Conservation (phyloP, 2,329 filamentous ascomycete species). For the Colletotrichum tofieldiae region DNA sequence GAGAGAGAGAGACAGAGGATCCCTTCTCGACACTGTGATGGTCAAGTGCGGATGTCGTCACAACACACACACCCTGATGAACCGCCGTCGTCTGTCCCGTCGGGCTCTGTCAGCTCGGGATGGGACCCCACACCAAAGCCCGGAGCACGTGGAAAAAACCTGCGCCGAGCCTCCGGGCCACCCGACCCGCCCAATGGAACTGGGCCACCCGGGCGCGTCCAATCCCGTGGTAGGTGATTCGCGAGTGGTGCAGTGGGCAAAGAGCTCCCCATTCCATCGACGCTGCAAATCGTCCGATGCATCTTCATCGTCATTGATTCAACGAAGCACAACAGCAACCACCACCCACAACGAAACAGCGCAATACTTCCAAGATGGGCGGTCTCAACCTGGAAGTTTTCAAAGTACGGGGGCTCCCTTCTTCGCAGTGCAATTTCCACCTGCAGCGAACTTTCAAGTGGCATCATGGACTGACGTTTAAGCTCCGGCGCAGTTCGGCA, state of each 20-base stretch:
- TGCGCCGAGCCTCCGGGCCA: conserved; percentile 34
- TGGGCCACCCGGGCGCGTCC: conserved; percentile 21
- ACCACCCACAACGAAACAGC: background rate
- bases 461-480: conserved; percentile 18
- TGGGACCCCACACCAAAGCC: conserved; percentile 27
- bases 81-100: background rate
- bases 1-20: background rate
- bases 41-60: background rate
- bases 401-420: conserved; percentile 72
- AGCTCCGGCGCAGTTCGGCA: conserved; percentile 80
- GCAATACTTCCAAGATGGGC: conserved; percentile 65
- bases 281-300: conserved; percentile 24
- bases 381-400: conserved; percentile 91
- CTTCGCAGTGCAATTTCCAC: conserved; percentile 5
- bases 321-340: background rate
- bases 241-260: conserved; percentile 9
- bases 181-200: conserved; percentile 14
- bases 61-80: background rate
- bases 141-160: conserved; percentile 35
- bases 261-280: conserved; percentile 22
- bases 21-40: background rate
- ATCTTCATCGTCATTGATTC: conserved; percentile 27
- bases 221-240: conserved; percentile 38
- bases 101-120: conserved; percentile 36
- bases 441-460: background rate